A percentile compares a stretch with the other conserved stretches of the same genome.
These are phyloP conservation scores for Setaria viridis DNA, from an alignment of 202 grass and related monocot species.

Conservation along the genomic window DNA sequence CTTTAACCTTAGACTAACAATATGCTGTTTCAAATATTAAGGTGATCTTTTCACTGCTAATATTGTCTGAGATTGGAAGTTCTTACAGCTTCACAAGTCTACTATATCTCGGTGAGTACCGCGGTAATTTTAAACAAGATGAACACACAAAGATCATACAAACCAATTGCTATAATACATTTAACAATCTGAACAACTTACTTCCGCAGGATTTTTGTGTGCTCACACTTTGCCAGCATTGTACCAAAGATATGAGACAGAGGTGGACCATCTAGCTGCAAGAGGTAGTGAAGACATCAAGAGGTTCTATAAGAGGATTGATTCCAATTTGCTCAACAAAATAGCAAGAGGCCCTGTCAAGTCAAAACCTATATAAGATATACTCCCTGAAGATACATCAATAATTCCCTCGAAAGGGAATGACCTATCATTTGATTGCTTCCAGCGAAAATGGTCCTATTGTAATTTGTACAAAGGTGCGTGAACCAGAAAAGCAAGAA, in stretches of 20 bases:
- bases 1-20: conserved; percentile 31
- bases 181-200: conserved; percentile 33
- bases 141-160: conserved; percentile 1
- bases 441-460: conserved; percentile 22
- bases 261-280: conserved; percentile 71
- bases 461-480: conserved; percentile 20
- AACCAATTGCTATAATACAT: neutral
- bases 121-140: neutral
- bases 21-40: conserved; percentile 40
- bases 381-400: conserved; percentile 4
- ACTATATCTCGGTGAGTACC: conserved; percentile 73
- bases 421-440: neutral
- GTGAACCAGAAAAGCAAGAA: conserved; percentile 4
- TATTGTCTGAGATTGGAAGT: conserved; percentile 72
- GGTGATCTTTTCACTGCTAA: conserved; percentile 67
- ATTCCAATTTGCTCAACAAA: conserved; percentile 79
- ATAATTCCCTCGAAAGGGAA: conserved; percentile 24
- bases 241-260: conserved; percentile 73
- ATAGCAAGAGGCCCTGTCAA: conserved; percentile 87
- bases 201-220: conserved; percentile 65
- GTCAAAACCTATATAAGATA: conserved; percentile 46
- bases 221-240: conserved; percentile 69
- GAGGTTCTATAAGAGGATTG: conserved; percentile 65
- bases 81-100: conserved; percentile 77
- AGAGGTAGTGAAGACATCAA: conserved; percentile 66